Evolutionary conservation across 148 eudicot species (phyloP).

Genomic region (Fagopyrum esculentum): DNA sequence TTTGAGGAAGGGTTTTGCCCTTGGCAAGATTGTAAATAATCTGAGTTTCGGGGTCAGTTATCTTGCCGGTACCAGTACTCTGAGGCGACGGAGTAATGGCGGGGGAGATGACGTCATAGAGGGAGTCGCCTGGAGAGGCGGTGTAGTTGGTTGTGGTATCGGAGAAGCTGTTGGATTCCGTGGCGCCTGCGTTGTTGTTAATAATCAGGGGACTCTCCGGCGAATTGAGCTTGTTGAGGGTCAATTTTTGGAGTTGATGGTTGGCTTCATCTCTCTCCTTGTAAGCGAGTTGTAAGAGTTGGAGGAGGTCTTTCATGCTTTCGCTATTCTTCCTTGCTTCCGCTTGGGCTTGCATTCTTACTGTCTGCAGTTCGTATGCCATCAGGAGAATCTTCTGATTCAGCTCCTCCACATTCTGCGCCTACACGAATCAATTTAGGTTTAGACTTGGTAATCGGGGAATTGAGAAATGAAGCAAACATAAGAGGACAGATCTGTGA

Average conservation of each 20-base stretch:
- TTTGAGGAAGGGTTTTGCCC: slow-evolving; percentile 31
- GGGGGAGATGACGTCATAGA: slow-evolving; percentile 17
- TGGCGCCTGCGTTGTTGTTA: slow-evolving; percentile 30
- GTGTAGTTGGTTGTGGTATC: slow-evolving; percentile 15
- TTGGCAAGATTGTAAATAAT: slow-evolving; percentile 27
- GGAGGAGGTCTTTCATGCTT: slow-evolving; percentile 16
- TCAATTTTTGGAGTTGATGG: slow-evolving; percentile 36
- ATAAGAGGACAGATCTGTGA: no score
- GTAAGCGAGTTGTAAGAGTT: slow-evolving; percentile 31
- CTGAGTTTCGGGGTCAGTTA: slow-evolving; percentile 17
- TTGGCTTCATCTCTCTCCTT: slow-evolving; percentile 74
- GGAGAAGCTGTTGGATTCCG: slow-evolving; percentile 52
- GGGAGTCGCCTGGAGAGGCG: slow-evolving; percentile 35
- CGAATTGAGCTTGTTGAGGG: slow-evolving; percentile 17
- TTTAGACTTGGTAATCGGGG: background rate
- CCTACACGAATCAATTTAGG: background rate
- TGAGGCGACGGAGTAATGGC: background rate
- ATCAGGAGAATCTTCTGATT: slow-evolving; percentile 45
- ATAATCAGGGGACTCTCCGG: slow-evolving; percentile 11
- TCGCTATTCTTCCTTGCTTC: slow-evolving; percentile 35
- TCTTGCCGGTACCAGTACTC: background rate
- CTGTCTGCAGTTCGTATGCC: slow-evolving; percentile 45
- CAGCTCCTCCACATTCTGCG: slow-evolving; percentile 45
- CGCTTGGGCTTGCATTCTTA: slow-evolving; percentile 32
- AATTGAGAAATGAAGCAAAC: no score